Percentiles rank a stretch among this genome's conserved stretches.
phyloP scores from a whole-genome alignment of 2,329 filamentous ascomycete genomes.

The Zymoseptoria crescenta region DNA sequence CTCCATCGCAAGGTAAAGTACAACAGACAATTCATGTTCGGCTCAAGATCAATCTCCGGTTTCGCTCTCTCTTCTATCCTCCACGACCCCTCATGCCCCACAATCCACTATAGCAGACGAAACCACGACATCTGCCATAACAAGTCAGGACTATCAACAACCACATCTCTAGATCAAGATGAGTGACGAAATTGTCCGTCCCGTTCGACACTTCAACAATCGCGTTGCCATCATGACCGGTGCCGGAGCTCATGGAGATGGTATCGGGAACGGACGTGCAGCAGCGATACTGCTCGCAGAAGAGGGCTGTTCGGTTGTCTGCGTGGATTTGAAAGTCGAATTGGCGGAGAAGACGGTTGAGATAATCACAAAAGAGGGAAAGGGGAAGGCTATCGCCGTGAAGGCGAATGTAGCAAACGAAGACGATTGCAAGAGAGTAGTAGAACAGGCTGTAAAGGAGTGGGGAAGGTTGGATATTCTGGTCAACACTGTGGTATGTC shows the following conservation, averaged over 20 bases:
- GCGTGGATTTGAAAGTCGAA: conserved; percentile 45
- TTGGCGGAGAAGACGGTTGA: conserved; percentile 48
- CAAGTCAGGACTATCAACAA: too few relatives aligned
- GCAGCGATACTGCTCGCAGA: conserved; percentile 52
- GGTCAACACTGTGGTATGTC: conserved; percentile 51
- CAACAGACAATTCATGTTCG: neutral
- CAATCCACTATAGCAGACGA: neutral
- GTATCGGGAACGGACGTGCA: conserved; percentile 54
- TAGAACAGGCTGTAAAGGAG: conserved; percentile 35
- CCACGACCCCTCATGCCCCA: neutral
- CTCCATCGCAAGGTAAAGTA: neutral
- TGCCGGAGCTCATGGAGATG: conserved; percentile 49
- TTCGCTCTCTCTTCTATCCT: neutral
- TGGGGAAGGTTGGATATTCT: conserved; percentile 56
- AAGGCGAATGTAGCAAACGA: conserved; percentile 50
- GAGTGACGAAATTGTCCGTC: conserved; percentile 24
- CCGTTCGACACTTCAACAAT: conserved; percentile 34
- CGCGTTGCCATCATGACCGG: conserved; percentile 51
- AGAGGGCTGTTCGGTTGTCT: conserved; percentile 52
- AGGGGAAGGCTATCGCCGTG: conserved; percentile 38
- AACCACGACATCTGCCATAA: neutral
- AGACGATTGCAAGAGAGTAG: conserved; percentile 42
- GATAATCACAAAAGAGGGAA: conserved; percentile 40
- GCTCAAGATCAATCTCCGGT: neutral
- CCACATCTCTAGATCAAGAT: conserved; percentile 11